Conservation (phyloP, 2,329 filamentous ascomycete genomes). For the Diaporthe sp. region DNA sequence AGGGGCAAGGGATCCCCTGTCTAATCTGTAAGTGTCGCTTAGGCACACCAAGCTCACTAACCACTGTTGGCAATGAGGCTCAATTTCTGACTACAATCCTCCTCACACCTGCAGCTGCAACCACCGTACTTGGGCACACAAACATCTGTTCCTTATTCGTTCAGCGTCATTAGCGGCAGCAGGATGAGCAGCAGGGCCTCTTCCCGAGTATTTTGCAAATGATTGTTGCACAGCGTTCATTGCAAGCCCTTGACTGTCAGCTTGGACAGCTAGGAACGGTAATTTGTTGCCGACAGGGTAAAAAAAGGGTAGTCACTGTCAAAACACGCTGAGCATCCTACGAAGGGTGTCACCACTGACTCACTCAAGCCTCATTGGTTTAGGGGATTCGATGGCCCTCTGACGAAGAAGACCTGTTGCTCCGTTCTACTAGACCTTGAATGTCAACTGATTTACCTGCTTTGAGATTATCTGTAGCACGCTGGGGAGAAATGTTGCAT, state of each 20-base stretch:
- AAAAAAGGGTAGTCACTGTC: too few relatives aligned
- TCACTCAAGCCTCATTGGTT: not conserved
- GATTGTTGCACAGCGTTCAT: not conserved
- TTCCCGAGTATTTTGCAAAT: not conserved
- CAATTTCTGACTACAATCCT: not conserved
- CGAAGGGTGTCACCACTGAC: not conserved
- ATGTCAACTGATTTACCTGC: not conserved
- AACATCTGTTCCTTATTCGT: not conserved
- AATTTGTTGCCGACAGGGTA: not conserved
- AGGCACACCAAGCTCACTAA: not conserved
- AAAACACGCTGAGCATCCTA: too few relatives aligned
- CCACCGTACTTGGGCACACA: not conserved
- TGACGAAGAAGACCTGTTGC: too few relatives aligned
- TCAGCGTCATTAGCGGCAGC: not conserved
- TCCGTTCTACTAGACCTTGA: not conserved
- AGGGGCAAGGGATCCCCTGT: not conserved
- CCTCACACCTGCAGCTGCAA: not conserved
- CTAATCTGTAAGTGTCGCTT: too few relatives aligned
- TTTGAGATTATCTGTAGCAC: not conserved
- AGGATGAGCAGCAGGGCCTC: not conserved
- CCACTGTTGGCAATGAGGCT: conserved; percentile 13
- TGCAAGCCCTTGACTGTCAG: not conserved
- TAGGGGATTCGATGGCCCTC: not conserved
- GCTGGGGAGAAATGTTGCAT: too few relatives aligned
- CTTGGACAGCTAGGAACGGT: not conserved